phyloP scores from a whole-genome alignment of 768 basidiomycete species.

The Russula vinacea region DNA sequence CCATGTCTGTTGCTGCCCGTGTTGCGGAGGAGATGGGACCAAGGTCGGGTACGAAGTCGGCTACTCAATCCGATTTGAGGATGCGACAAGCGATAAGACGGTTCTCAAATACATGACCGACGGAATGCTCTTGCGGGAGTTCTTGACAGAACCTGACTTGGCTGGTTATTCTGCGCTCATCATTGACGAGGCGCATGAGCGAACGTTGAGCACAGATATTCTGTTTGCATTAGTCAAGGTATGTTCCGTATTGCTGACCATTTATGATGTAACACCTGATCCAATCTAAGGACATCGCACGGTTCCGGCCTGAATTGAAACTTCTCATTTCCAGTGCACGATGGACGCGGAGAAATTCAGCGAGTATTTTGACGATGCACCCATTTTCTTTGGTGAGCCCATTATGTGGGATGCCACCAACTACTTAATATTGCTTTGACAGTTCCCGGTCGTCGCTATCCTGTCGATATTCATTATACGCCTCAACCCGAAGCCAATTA shows the following conservation, averaged over 20 bases:
- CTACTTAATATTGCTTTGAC: slow-evolving; percentile 11
- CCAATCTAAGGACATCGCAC: slow-evolving; percentile 77
- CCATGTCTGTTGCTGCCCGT: slow-evolving; percentile 98
- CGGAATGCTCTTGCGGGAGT: slow-evolving; percentile 96
- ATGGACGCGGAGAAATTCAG: slow-evolving; percentile 98
- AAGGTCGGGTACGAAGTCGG: slow-evolving; percentile 98
- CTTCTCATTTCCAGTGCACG: slow-evolving; percentile 95
- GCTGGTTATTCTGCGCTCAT: slow-evolving; percentile 93
- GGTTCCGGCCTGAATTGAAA: slow-evolving; percentile 91
- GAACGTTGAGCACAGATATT: slow-evolving; percentile 97
- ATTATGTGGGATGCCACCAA: neutral
- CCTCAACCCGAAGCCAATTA: slow-evolving; percentile 99
- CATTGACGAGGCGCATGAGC: slow-evolving; percentile 98
- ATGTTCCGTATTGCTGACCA: slow-evolving; percentile 38
- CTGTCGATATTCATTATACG: slow-evolving; percentile 98
- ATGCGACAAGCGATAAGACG: slow-evolving; percentile 99
- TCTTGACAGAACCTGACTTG: slow-evolving; percentile 94
- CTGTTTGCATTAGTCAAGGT: slow-evolving; percentile 98
- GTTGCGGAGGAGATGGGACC: slow-evolving; percentile 99
- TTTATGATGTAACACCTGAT: slow-evolving; percentile 33
- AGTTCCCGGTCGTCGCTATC: slow-evolving; percentile 97
- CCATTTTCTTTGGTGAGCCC: slow-evolving; percentile 81
- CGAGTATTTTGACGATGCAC: slow-evolving; percentile 94
- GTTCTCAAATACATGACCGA: slow-evolving; percentile 99
- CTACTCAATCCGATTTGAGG: slow-evolving; percentile 99